phyloP scores from a whole-genome alignment of 495 filamentous ascomycete species.

The Neurospora tetraspora region DNA sequence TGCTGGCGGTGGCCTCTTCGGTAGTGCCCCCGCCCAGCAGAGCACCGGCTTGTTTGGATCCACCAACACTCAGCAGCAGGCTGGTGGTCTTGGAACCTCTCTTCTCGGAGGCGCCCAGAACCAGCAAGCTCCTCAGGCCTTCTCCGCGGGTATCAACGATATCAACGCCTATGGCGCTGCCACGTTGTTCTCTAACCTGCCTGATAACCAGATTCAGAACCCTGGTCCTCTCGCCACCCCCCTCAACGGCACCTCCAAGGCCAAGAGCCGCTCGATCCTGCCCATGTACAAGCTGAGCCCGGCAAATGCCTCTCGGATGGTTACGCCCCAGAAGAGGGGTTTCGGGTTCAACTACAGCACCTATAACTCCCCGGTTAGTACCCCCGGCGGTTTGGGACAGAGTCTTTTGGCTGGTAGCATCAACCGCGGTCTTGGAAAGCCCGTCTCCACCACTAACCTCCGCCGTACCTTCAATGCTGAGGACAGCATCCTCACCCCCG shows the following conservation, averaged over 20 bases:
- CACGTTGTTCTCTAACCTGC: constrained; percentile 66
- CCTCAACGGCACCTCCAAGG: constrained; percentile 56
- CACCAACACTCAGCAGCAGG: constrained; percentile 33
- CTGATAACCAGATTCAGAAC: constrained; percentile 49
- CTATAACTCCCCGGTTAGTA: constrained; percentile 71
- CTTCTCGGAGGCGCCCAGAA: constrained; percentile 31
- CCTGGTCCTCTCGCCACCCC: constrained; percentile 83
- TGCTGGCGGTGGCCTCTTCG: constrained; percentile 33
- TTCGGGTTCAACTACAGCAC: constrained; percentile 87
- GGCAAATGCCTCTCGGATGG: constrained; percentile 60
- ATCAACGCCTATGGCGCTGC: constrained; percentile 71
- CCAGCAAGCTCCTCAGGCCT: constrained; percentile 47
- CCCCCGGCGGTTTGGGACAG: constrained; percentile 53
- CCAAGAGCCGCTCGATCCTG: constrained; percentile 64
- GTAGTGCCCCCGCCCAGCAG: constrained; percentile 35
- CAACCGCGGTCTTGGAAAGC: constrained; percentile 46
- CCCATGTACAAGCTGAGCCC: constrained; percentile 87
- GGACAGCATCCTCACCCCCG: constrained; percentile 78
- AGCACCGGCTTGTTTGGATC: constrained; percentile 32
- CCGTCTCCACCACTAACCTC: constrained; percentile 52
- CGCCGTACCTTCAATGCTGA: constrained; percentile 47
- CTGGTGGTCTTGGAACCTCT: constrained; percentile 24
- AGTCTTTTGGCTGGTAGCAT: constrained; percentile 58
- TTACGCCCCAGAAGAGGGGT: constrained; percentile 72
- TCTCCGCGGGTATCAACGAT: constrained; percentile 68